These are phyloP conservation scores for Phytophthora sp. DNA, from an alignment of 352 stramenopile species.

Conservation along the genomic window DNA sequence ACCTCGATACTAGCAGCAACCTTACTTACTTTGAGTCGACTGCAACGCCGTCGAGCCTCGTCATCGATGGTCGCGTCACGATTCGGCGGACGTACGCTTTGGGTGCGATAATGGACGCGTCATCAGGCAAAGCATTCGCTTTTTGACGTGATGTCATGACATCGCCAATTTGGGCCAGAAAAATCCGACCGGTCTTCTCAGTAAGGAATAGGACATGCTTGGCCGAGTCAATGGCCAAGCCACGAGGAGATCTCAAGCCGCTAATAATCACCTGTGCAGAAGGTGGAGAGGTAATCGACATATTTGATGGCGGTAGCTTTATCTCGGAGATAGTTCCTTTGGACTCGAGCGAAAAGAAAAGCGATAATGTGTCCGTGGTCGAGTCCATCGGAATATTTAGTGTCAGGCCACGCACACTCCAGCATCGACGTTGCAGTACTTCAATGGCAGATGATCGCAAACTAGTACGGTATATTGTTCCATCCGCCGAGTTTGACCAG, in stretches of 20 bases:
- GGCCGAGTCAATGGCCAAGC: constrained; percentile 44
- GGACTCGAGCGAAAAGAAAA: constrained; percentile 67
- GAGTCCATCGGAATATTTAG: constrained; percentile 4
- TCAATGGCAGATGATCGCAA: constrained; percentile 49
- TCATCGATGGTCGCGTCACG: constrained; percentile 47
- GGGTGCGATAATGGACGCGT: constrained; percentile 15
- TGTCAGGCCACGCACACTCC: constrained; percentile 60
- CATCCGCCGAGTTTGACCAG: constrained; percentile 76
- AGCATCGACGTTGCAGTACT: constrained; percentile 46
- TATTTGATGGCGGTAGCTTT: neutral
- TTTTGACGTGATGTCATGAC: constrained; percentile 4
- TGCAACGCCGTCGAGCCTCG: constrained; percentile 65
- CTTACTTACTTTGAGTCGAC: constrained; percentile 52
- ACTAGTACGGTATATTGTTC: constrained; percentile 66
- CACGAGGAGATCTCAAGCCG: constrained; percentile 53
- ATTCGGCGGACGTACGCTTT: constrained; percentile 29
- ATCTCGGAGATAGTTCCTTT: constrained; percentile 57
- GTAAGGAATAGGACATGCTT: constrained; percentile 65
- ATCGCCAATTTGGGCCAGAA: constrained; percentile 18
- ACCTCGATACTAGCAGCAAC: neutral
- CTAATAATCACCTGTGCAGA: constrained; percentile 36
- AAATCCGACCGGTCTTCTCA: constrained; percentile 73
- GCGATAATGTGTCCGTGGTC: constrained; percentile 1
- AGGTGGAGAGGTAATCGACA: neutral
- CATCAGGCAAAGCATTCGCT: constrained; percentile 6